Evolutionary conservation across 2,329 filamentous ascomycete genomes (phyloP).

Genomic region (Ophiostoma piceae): DNA sequence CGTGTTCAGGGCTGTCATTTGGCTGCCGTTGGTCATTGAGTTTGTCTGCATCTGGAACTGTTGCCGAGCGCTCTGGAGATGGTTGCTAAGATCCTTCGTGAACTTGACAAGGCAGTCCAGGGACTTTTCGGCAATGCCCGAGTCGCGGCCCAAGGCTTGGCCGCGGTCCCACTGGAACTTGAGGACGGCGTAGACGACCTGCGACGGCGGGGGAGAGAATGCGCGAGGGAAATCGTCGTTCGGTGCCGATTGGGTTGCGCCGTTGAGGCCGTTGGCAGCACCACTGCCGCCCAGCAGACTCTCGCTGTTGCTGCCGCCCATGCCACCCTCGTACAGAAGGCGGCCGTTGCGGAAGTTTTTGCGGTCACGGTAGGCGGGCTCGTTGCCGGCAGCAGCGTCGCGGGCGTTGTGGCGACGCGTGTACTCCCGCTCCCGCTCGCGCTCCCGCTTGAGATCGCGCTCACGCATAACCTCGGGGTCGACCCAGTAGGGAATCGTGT

Average conservation of each 20-base stretch:
- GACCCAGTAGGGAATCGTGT: slow-evolving; percentile 56
- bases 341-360: slow-evolving; percentile 26
- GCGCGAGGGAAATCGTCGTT: slow-evolving; percentile 24
- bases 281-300: slow-evolving; percentile 20
- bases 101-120: slow-evolving; percentile 57
- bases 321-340: slow-evolving; percentile 23
- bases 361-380: slow-evolving; percentile 20
- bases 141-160: slow-evolving; percentile 45
- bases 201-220: slow-evolving; percentile 47
- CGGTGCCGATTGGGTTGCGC: background rate
- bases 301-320: slow-evolving; percentile 19
- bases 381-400: slow-evolving; percentile 18
- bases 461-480: slow-evolving; percentile 32
- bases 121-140: slow-evolving; percentile 49
- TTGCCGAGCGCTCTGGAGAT: slow-evolving; percentile 49
- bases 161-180: slow-evolving; percentile 95
- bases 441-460: slow-evolving; percentile 24
- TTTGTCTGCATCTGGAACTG: slow-evolving; percentile 46
- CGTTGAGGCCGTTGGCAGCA: background rate
- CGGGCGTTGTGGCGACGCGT: slow-evolving; percentile 21
- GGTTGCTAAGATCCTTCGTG: slow-evolving; percentile 53
- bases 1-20: slow-evolving; percentile 25
- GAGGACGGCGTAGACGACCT: slow-evolving; percentile 91
- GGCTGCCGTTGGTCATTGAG: slow-evolving; percentile 29
- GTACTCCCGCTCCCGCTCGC: slow-evolving; percentile 18